These are phyloP conservation scores for Stenocarpella maydis DNA, from an alignment of 2,329 filamentous ascomycete genomes.

Conservation along the genomic window DNA sequence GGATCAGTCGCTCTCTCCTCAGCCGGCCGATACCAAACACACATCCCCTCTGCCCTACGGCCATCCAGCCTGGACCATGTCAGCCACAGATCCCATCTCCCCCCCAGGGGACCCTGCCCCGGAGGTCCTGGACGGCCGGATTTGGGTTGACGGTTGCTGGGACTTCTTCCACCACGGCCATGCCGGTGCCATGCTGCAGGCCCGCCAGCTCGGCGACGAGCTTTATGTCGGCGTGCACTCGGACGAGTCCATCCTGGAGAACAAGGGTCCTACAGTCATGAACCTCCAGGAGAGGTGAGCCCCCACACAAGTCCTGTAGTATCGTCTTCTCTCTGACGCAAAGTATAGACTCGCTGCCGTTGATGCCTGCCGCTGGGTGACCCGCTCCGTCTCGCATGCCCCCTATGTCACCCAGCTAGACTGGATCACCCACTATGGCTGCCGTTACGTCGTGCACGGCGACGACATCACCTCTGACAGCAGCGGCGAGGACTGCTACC, in stretches of 20 bases:
- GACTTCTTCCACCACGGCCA: conserved; percentile 91
- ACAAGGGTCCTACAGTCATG: conserved; percentile 99
- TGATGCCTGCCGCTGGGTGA: conserved; percentile 95
- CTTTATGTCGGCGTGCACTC: conserved; percentile 94
- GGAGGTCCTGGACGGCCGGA: conserved; percentile 71
- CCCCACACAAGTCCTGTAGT: conserved; percentile 29
- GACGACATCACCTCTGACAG: conserved; percentile 98
- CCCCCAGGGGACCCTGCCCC: conserved; percentile 59
- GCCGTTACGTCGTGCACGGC: conserved; percentile 93
- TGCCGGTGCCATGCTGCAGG: conserved; percentile 95
- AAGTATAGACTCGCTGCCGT: conserved; percentile 81
- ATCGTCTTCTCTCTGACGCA: neutral
- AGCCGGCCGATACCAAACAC: conserved; percentile 1
- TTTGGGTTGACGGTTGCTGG: conserved; percentile 99
- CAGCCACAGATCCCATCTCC: conserved; percentile 38
- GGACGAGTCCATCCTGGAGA: conserved; percentile 92
- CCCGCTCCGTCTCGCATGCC: conserved; percentile 80
- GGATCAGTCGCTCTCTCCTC: neutral
- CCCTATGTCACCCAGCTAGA: conserved; percentile 94
- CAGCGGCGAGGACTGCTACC: conserved; percentile 94
- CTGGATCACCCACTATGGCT: conserved; percentile 96
- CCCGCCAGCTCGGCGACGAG: conserved; percentile 87
- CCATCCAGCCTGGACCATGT: conserved; percentile 33
- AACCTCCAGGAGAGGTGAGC: conserved; percentile 81
- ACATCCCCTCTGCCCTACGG: neutral